A percentile compares a stretch with the other conserved stretches of the same genome.
These are phyloP conservation scores for Ramicandelaber brevisporus DNA, from an alignment of 192 early-diverging fungal genomes.

Conservation along the genomic window DNA sequence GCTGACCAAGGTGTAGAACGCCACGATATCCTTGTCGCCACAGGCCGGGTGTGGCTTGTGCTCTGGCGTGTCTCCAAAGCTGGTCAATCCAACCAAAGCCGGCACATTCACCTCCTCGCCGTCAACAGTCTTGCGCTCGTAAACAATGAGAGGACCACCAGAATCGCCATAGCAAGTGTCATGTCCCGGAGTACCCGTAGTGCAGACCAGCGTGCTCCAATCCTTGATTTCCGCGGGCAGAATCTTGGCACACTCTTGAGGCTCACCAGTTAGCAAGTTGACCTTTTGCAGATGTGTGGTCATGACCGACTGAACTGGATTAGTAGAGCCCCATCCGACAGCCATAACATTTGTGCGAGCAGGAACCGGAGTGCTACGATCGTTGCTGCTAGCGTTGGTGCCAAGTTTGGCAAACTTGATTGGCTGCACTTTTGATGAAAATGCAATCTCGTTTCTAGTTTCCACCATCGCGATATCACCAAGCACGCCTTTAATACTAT, in stretches of 20 bases:
- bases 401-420: too few relatives aligned
- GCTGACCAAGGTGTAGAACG: too few relatives aligned
- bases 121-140: slow-evolving; percentile 1
- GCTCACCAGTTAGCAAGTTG: slow-evolving; percentile 4
- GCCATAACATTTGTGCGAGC: slow-evolving; percentile 7
- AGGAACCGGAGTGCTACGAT: slow-evolving; percentile 13
- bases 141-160: slow-evolving; percentile 11
- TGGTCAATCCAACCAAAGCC: slow-evolving; percentile 13
- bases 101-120: too few relatives aligned
- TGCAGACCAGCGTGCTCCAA: slow-evolving; percentile 14
- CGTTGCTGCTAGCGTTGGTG: slow-evolving; percentile 5
- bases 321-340: slow-evolving; percentile 12
- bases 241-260: slow-evolving; percentile 3
- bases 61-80: slow-evolving; percentile 10
- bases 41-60: too few relatives aligned
- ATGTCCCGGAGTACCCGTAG: slow-evolving; percentile 7
- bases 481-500: slow-evolving; percentile 1
- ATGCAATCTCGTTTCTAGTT: too few relatives aligned
- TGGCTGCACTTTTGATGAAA: slow-evolving; percentile 8
- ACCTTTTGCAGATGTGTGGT: slow-evolving; percentile 10
- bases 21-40: too few relatives aligned
- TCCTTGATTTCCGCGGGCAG: slow-evolving; percentile 1
- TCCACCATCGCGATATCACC: too few relatives aligned
- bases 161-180: slow-evolving; percentile 17
- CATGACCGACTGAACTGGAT: slow-evolving; percentile 3